Base-by-base conservation (phyloP, 176 grass and related monocot genomes). In the Oryza officinalis region DNA sequence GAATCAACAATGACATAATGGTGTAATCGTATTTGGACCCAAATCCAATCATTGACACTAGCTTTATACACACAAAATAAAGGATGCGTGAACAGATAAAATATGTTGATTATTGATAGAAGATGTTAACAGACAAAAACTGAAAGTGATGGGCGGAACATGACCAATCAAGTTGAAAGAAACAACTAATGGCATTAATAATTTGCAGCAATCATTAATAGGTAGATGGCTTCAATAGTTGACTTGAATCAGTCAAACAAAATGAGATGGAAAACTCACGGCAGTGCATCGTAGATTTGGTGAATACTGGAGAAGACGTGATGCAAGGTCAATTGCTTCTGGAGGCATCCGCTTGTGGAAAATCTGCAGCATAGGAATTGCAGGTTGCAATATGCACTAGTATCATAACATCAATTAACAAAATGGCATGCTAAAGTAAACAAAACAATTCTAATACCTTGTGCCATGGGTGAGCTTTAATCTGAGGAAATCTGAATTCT, bases 311-410 rank as follows among this genome's bases (percentile, higher is more conserved):
- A 94, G 88, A 76, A 94, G 88, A 46, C 92, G 92, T 31, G 88
- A 94, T 5, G 86, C 83, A 13, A 94, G 88, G 71, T 94, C 92
- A 83, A 94, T 91, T 74, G 92, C 92, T 86, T 94, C 92, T 64
- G 92, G 92, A 63, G 92, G 92, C 92, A 94, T 94, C 31, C 92
- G 65, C 67, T 94, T 94, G 60, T 94, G 88, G 88, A 94, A 94
- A 90, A 94, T 87, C 88, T 94, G 88, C 27, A 63, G 14, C 17
- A 47, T 26, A 74, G 6, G 10, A 14, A 37, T 63, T 63, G 44
- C 68, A 79, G 72, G 71, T 79, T 31, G 40, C 43, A 69, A 60
- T 73, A 63, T 63, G 13, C 47, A 57, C 50, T 8, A 22, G 17
- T 6, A 78, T 22, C 75, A 86, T 63, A 60, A 75, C 45, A 65